Evolutionary conservation across 2,329 filamentous ascomycete genomes (phyloP), one percentile per base, ranked within the genome.

Genomic region (Rhynchosporium secalis): DNA sequence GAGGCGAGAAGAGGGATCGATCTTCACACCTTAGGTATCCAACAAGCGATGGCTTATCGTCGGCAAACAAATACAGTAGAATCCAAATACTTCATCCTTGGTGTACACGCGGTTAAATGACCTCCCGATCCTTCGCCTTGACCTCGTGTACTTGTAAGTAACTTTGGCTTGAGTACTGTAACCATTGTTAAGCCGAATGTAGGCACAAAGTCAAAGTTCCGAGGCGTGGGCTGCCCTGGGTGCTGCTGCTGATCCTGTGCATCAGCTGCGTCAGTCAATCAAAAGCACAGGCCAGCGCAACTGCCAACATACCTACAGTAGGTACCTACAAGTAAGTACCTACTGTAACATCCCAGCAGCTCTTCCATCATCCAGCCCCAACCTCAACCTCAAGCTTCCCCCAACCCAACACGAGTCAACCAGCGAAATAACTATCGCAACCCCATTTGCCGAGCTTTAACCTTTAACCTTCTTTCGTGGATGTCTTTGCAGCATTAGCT

Each of bases 331-430:
- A 20, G 20, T 20, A 20, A 20, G 20, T 20, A 20, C 33, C 33
- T 36, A 36, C 33, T 36, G 33, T 36, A 36, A 36, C 33, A 36
- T 36, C 33, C 33, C 9, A 36, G 33, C 33, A 36, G 1, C 33
- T 36, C 28, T 28, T 29, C 20, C 28, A 46, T n/a, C 43, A 36
- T 20, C 26, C 5, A 29, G 38, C 31, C 43, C 12, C 59, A 61
- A 12, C 51, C 38, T 31, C 33, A 49, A 49, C 59, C 52, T 51
- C 52, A 51, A 36, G 49, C 54, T 57, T 43, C 56, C 52, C 51
- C 56, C 59, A 61, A 56, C 59, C 56, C 59, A 61, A 56, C 59
- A 56, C 51, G 36, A 60, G 33, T 60, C 61, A 63, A 60, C 61
- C 41, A 61, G 40, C 49, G 47, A 46, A 15, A 9, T 26, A 31